Percentiles rank a stretch among this genome's conserved stretches.
Evolutionary conservation across 2,329 filamentous ascomycete genomes (phyloP).

Genomic region (Amauroascus niger): DNA sequence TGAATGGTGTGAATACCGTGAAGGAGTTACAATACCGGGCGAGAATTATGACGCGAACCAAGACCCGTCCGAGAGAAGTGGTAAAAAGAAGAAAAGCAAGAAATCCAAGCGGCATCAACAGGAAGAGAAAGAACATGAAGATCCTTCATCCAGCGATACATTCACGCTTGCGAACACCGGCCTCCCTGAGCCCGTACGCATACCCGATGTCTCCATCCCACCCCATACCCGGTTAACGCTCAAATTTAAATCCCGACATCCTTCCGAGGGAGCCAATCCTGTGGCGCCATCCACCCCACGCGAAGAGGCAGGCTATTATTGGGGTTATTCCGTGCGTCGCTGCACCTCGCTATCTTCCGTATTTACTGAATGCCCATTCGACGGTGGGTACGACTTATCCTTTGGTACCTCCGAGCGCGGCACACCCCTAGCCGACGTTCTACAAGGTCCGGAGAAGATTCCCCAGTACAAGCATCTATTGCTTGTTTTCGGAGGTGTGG

Average conservation of each 20-base stretch:
- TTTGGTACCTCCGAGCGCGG: slow-evolving; percentile 78
- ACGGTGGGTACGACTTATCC: slow-evolving; percentile 70
- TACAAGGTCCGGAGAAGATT: slow-evolving; percentile 28
- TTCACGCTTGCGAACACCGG: slow-evolving; percentile 43
- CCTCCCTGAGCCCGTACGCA: slow-evolving; percentile 39
- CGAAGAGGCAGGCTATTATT: slow-evolving; percentile 71
- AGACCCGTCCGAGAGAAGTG: slow-evolving; percentile 2
- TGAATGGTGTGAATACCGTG: slow-evolving; percentile 71
- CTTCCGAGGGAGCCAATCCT: slow-evolving; percentile 42
- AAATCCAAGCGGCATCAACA: slow-evolving; percentile 22
- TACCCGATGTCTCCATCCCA: slow-evolving; percentile 52
- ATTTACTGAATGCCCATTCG: slow-evolving; percentile 65
- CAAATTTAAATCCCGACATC: slow-evolving; percentile 46
- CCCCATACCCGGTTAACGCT: slow-evolving; percentile 65
- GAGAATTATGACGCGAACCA: slow-evolving; percentile 42
- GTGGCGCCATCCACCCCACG: slow-evolving; percentile 61
- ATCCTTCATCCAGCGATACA: slow-evolving; percentile 9
- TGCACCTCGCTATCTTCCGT: slow-evolving; percentile 58
- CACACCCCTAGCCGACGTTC: slow-evolving; percentile 35
- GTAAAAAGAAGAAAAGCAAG: slow-evolving; percentile 30
- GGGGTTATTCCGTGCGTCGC: slow-evolving; percentile 66
- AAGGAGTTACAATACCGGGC: slow-evolving; percentile 57
- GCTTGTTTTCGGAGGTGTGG: slow-evolving; percentile 70
- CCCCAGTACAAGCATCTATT: slow-evolving; percentile 55
- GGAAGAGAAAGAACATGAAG: not conserved